Evolutionary conservation across 2,329 filamentous ascomycete species (phyloP).

Genomic region (Dothiorella sarmentorum): DNA sequence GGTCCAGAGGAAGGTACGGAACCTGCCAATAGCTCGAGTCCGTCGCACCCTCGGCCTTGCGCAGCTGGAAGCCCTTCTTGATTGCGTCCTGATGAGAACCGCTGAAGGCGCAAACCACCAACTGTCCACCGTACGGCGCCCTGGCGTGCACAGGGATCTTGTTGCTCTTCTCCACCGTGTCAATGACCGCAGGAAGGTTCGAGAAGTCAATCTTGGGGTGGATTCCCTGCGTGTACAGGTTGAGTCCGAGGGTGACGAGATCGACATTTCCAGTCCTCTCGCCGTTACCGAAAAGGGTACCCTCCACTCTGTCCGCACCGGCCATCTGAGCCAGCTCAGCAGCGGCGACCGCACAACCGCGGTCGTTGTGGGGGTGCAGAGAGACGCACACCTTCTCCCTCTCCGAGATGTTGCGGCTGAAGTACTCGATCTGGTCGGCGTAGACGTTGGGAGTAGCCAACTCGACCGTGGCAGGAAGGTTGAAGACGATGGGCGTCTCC

Average conservation of each 20-base stretch:
- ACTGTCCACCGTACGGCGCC: constrained; percentile 83
- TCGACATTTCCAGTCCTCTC: constrained; percentile 96
- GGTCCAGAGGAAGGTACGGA: constrained; percentile 90
- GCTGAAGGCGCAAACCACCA: constrained; percentile 90
- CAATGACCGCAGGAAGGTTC: constrained; percentile 79
- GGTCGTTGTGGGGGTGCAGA: constrained; percentile 91
- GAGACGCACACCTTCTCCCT: constrained; percentile 85
- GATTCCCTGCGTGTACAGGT: constrained; percentile 92
- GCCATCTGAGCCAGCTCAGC: constrained; percentile 95
- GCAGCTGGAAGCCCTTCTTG: constrained; percentile 77
- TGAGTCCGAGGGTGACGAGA: constrained; percentile 85
- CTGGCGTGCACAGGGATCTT: constrained; percentile 91
- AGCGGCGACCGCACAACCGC: constrained; percentile 84
- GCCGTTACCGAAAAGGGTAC: constrained; percentile 90
- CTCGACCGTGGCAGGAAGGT: constrained; percentile 93
- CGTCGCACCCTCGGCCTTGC: constrained; percentile 58
- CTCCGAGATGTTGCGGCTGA: constrained; percentile 80
- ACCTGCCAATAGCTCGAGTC: constrained; percentile 74
- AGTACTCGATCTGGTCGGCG: constrained; percentile 94
- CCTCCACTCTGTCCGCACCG: constrained; percentile 89
- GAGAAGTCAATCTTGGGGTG: constrained; percentile 86
- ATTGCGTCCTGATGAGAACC: constrained; percentile 95
- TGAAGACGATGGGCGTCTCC: constrained; percentile 88
- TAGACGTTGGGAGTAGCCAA: constrained; percentile 93
- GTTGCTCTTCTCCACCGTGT: constrained; percentile 85